A percentile compares a stretch with the other conserved stretches of the same genome.
Conservation (phyloP, 306 rosid species). For the Mimosa pudica region DNA sequence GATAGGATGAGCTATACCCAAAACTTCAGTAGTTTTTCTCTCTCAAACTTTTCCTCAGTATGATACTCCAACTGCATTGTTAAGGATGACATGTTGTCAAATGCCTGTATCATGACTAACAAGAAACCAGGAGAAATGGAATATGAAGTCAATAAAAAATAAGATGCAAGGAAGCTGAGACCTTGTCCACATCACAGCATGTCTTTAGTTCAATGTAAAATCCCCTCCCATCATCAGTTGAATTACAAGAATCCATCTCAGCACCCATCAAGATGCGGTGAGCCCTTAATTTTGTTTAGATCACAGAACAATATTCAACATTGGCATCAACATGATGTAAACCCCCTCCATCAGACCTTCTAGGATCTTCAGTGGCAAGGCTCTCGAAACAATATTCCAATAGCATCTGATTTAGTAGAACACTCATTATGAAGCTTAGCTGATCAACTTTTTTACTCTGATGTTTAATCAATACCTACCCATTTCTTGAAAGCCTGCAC, state of each 20-base stretch:
- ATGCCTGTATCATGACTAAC: constrained; percentile 12
- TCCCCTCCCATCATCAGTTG: constrained; percentile 95
- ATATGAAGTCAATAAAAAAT: not conserved
- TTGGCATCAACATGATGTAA: constrained; percentile 92
- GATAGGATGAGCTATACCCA: constrained; percentile 60
- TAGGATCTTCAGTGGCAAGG: constrained; percentile 98
- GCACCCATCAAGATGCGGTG: constrained; percentile 99
- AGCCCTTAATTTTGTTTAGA: constrained; percentile 93
- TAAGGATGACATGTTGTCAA: constrained; percentile 25
- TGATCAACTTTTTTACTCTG: constrained; percentile 1
- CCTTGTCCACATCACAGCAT: constrained; percentile 71
- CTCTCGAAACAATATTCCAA: constrained; percentile 91
- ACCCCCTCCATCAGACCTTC: constrained; percentile 75
- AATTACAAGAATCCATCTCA: constrained; percentile 98
- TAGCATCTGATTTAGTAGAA: constrained; percentile 66
- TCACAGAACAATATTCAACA: constrained; percentile 84
- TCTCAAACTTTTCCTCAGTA: constrained; percentile 84
- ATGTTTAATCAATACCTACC: constrained; percentile 54
- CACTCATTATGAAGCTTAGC: constrained; percentile 18
- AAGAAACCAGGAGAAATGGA: constrained; percentile 7
- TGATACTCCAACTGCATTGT: constrained; percentile 75
- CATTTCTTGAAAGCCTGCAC: constrained; percentile 76
- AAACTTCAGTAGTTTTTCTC: constrained; percentile 84
- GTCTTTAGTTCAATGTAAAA: constrained; percentile 93
- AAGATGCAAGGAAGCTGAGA: constrained; percentile 6